These are phyloP conservation scores for Candida tropicalis DNA, from an alignment of 1,139 yeast species.

Conservation along the genomic window DNA sequence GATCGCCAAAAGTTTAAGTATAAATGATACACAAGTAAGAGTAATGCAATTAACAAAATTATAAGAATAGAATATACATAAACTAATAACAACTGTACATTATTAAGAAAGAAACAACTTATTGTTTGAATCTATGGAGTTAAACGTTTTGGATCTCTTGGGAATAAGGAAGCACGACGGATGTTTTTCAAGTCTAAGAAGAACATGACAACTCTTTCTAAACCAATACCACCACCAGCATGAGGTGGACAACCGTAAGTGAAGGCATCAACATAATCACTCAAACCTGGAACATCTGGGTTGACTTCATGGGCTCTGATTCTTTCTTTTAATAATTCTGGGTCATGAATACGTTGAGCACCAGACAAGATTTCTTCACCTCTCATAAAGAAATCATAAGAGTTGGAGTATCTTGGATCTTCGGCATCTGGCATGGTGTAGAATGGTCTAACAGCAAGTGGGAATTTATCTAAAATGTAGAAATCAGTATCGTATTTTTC, in stretches of 20 bases:
- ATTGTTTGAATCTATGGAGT: slow-evolving; percentile 56
- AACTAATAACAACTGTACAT: too few relatives aligned
- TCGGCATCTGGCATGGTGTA: slow-evolving; percentile 98
- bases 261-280: slow-evolving; percentile 92
- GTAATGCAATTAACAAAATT: too few relatives aligned
- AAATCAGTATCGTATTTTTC: slow-evolving; percentile 96
- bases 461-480: slow-evolving; percentile 97
- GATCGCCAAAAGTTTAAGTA: too few relatives aligned
- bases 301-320: slow-evolving; percentile 83
- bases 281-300: slow-evolving; percentile 77
- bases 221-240: slow-evolving; percentile 99
- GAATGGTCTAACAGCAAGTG: slow-evolving; percentile 94
- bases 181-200: slow-evolving; percentile 94
- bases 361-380: slow-evolving; percentile 99
- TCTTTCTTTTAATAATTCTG: slow-evolving; percentile 77
- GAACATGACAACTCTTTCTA: slow-evolving; percentile 98
- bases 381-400: slow-evolving; percentile 98
- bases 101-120: too few relatives aligned
- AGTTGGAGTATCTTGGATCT: slow-evolving; percentile 89
- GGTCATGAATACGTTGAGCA: slow-evolving; percentile 98
- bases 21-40: too few relatives aligned
- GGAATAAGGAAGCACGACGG: slow-evolving; percentile 97
- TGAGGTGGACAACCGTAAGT: slow-evolving; percentile 96
- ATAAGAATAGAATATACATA: not conserved
- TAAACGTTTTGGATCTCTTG: slow-evolving; percentile 96